A percentile compares a stretch with the other conserved stretches of the same genome.
phyloP scores from a whole-genome alignment of 805 yeast genomes.

The Clavispora phyllophila region DNA sequence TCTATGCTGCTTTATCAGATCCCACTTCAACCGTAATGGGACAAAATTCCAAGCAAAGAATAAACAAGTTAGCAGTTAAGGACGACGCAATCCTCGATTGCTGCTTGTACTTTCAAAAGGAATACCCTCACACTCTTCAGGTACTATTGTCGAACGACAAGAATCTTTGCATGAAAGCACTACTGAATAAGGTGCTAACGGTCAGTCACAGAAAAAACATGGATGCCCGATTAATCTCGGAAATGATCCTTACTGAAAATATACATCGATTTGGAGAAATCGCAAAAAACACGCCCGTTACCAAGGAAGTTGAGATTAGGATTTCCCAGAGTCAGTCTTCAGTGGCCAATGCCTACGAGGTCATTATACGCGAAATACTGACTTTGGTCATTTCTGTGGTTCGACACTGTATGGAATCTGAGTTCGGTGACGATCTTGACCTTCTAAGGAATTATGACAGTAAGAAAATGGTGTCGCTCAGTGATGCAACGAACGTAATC shows the following conservation, averaged over 20 bases:
- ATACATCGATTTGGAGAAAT: conserved; percentile 18
- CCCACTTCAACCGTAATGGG: conserved; percentile 50
- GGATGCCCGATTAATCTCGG: conserved; percentile 41
- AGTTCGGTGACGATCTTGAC: conserved; percentile 54
- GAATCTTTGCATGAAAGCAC: conserved; percentile 74
- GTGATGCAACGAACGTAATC: conserved; percentile 40
- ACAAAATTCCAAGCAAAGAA: conserved; percentile 53
- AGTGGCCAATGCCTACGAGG: conserved; percentile 10
- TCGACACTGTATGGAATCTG: conserved; percentile 46
- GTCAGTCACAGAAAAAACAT: conserved; percentile 47
- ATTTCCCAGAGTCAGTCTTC: not conserved
- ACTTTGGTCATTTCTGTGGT: conserved; percentile 41
- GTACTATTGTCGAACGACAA: conserved; percentile 76
- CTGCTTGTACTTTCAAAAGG: conserved; percentile 55
- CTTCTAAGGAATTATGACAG: conserved; percentile 44
- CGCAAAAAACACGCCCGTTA: conserved; percentile 1
- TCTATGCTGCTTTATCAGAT: conserved; percentile 54
- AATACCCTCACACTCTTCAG: conserved; percentile 34
- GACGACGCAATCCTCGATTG: conserved; percentile 89
- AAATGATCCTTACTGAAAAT: conserved; percentile 36
- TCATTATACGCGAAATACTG: conserved; percentile 39
- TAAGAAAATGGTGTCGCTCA: conserved; percentile 27
- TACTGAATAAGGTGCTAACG: conserved; percentile 61
- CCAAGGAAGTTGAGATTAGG: conserved; percentile 7
- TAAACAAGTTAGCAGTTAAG: conserved; percentile 43